Conservation (phyloP, 257 asterid genomes). For the Forsythia suspensa region DNA sequence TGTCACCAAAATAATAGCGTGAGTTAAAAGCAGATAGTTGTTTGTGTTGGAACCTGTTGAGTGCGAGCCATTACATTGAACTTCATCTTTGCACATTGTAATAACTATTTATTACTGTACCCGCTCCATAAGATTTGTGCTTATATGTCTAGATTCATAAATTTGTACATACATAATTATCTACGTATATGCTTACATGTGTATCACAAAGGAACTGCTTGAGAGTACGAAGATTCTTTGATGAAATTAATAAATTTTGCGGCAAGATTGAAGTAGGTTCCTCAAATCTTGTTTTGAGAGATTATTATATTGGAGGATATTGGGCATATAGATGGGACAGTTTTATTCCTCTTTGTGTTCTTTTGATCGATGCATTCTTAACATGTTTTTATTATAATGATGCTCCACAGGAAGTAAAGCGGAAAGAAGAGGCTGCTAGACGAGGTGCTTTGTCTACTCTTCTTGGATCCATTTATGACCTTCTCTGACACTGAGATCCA, state of each 20-base stretch:
- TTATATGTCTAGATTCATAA: constrained; percentile 2
- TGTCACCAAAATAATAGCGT: not conserved
- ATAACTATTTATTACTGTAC: not conserved
- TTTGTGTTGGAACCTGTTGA: not conserved
- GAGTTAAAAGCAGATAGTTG: not conserved
- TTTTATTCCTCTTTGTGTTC: constrained; percentile 2
- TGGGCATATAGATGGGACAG: not conserved
- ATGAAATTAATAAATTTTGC: not conserved
- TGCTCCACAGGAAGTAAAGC: constrained; percentile 59
- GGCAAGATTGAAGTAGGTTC: not conserved
- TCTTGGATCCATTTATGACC: constrained; percentile 6
- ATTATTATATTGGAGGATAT: constrained; percentile 7
- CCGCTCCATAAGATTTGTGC: not conserved
- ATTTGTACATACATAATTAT: not conserved
- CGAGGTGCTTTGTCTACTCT: constrained; percentile 54
- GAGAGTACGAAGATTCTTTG: not conserved
- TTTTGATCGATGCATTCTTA: not conserved
- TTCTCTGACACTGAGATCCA: not conserved
- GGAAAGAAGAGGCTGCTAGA: constrained; percentile 84
- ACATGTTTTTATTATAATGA: constrained; percentile 2
- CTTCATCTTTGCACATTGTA: not conserved
- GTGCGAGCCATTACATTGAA: not conserved
- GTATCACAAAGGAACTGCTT: not conserved
- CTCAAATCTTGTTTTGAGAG: not conserved
- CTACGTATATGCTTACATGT: not conserved